Base-by-base conservation (phyloP, 2,329 filamentous ascomycete species). In the Trichoderma asperellum region DNA sequence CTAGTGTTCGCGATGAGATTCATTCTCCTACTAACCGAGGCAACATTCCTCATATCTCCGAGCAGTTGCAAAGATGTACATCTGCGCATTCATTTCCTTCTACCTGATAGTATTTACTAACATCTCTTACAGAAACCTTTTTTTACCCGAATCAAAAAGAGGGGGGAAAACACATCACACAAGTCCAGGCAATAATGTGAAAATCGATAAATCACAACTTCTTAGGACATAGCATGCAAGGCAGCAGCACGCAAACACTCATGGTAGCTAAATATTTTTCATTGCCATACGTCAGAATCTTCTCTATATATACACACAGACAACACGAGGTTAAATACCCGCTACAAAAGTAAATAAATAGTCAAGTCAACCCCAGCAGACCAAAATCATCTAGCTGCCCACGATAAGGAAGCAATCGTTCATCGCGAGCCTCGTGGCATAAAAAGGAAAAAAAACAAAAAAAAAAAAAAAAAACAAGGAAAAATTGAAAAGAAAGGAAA, bases 271-370 rank as follows among this genome's bases (percentile, higher is more conserved):
- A n/a, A 24, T 11, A 49, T 49, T 43, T 35, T 35, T 66, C 53
- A 35, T 58, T 66, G 29, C 63, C 29, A 49, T 57, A 47, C 63
- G n/a, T 58, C 53, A 57, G 6, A 49, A 58, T 47, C 63, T 58
- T 56, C 29, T 66, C 63, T 66, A 66, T 66, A 66, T 58, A 21
- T 57, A 66, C 53, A 66, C n/a, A 58, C 63, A 65, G 47, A 24
- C 37, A 35, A 47, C 53, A 62, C n/a, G 35, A 57, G 35, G 27
- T 32, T 8, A 53, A 66, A 24, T 49, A 49, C 27, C 27, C 53
- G 37, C 53, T 53, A 58, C 34, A 37, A 49, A 49, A 66, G 18
- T 16, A 43, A 18, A 43, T 8, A 43, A 43, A 43, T n/a, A 43
- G 18, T 43, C 16, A 43, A 43, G 40, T 8, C 40, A 43, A 4